Base-by-base conservation (phyloP, 2,329 filamentous ascomycete genomes). In the Microdochium bolleyi region DNA sequence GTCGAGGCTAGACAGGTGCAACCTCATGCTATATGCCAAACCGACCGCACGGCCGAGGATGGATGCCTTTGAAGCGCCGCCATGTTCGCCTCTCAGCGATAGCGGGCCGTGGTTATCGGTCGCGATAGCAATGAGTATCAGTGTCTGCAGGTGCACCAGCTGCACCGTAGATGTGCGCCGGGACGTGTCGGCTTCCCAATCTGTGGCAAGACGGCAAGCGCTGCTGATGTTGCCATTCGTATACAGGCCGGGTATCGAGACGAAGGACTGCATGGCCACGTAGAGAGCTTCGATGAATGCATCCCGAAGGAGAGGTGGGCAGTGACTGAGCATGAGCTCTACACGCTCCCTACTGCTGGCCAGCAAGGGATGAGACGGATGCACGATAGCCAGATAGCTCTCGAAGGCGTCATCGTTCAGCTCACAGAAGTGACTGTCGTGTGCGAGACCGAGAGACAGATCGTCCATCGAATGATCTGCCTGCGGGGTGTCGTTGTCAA, bases 331-430 rank as follows among this genome's bases (percentile, higher is more conserved):
- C 21, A 82, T 73, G 9, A 73, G 72, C 53, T 80, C 77, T 10
- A 87, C 66, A n/a, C 75, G 74, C 14, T 70, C 67, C 60, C 79
- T 83, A 52, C 70, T 80, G 51, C 74, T 73, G 1, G 85, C 78
- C 13, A 90, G 71, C 48, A 90, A 73, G 0, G 86, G 86, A 53
- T 88, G 84, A 3, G 80, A 79, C 14, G 82, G 81, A 59, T 89
- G 85, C 21, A 89, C 79, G 14, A 79, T 70, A 3, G 74, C 73
- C 51, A 87, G 77, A 58, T 89, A 89, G 57, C 72, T 72, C 49
- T 73, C 68, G 50, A 78, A 75, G 3, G 70, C 68, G 24, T 64
- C 66, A 25, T 78, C 76, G 19, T 78, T 72, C 14, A 76, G 58
- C 48, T 70, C 70, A 38, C 11, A 19, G 34, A 38, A 38, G 34